Evolutionary conservation across 805 yeast genomes (phyloP).

Genomic region (Wickerhamiella domercqiae): DNA sequence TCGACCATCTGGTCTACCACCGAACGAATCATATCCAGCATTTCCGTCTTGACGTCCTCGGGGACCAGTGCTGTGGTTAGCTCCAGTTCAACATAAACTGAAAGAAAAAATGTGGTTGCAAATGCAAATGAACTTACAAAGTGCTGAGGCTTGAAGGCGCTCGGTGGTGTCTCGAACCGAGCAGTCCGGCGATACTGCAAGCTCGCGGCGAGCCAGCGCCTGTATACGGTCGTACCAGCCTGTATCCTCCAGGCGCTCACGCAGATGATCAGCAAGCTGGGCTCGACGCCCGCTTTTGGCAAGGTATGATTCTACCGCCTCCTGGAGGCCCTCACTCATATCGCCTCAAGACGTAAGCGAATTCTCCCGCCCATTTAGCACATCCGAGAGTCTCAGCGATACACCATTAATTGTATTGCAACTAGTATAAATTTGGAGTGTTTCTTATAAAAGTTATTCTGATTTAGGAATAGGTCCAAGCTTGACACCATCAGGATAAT

Average conservation of each 20-base stretch:
- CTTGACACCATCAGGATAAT: too few relatives aligned
- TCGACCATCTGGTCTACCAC: slow-evolving; percentile 22
- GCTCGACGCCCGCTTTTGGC: slow-evolving; percentile 14
- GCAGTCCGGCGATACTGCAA: slow-evolving; percentile 29
- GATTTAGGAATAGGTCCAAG: too few relatives aligned
- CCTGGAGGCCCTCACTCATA: too few relatives aligned
- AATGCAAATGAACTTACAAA: slow-evolving; percentile 27
- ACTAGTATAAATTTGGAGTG: too few relatives aligned
- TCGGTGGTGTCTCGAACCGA: slow-evolving; percentile 39
- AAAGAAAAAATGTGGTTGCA: not conserved
- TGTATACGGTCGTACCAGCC: slow-evolving; percentile 80
- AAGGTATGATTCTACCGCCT: slow-evolving; percentile 15
- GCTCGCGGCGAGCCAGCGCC: slow-evolving; percentile 35
- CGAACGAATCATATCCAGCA: slow-evolving; percentile 35
- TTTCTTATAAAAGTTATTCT: too few relatives aligned
- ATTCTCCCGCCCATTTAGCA: too few relatives aligned
- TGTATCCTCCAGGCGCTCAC: slow-evolving; percentile 48
- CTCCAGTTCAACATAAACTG: not conserved
- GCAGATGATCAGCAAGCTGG: slow-evolving; percentile 45
- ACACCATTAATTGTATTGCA: too few relatives aligned
- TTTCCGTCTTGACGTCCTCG: slow-evolving; percentile 42
- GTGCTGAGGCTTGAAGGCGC: slow-evolving; percentile 48
- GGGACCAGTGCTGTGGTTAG: slow-evolving; percentile 36
- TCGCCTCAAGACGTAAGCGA: too few relatives aligned
- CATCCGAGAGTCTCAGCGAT: too few relatives aligned